A percentile compares a stretch with the other conserved stretches of the same genome.
These are phyloP conservation scores for Leucosporidium yakuticum DNA, from an alignment of 768 basidiomycete species.

Conservation along the genomic window DNA sequence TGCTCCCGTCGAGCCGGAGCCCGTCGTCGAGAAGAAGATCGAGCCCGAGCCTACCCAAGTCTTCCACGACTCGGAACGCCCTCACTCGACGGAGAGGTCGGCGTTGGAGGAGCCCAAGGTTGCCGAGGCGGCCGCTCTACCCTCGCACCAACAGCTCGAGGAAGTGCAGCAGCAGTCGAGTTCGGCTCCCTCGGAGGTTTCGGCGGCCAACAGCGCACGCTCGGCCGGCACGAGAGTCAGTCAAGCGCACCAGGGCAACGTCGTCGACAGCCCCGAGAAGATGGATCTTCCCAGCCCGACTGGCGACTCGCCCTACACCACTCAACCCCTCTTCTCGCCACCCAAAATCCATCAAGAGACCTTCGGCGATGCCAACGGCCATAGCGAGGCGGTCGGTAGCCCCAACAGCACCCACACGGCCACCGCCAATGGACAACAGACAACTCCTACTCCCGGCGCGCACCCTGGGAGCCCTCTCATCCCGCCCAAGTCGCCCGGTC, in stretches of 20 bases:
- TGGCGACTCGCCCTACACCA: background rate
- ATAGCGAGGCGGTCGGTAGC: background rate
- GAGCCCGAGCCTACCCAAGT: too few relatives aligned
- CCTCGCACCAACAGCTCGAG: background rate
- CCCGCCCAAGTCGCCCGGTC: background rate
- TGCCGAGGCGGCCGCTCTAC: background rate
- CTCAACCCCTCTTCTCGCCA: constrained; percentile 14
- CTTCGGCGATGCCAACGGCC: background rate
- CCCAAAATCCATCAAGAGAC: background rate
- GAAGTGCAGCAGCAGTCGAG: background rate
- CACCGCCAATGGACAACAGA: background rate
- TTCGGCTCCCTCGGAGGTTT: background rate
- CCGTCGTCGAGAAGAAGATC: too few relatives aligned
- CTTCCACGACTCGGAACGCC: too few relatives aligned
- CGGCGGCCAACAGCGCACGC: background rate
- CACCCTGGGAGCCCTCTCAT: too few relatives aligned
- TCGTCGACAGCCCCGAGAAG: constrained; percentile 20
- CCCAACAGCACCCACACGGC: background rate
- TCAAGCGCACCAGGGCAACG: constrained; percentile 13
- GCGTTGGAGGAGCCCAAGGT: too few relatives aligned
- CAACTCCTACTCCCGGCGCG: too few relatives aligned
- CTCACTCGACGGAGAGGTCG: too few relatives aligned
- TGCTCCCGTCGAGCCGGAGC: too few relatives aligned
- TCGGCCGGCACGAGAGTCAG: background rate
- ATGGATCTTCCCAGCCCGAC: background rate